Percentiles rank a stretch among this genome's conserved stretches.
phyloP scores from a whole-genome alignment of 2,329 filamentous ascomycete genomes.

The Tolypocladium guangdongense region DNA sequence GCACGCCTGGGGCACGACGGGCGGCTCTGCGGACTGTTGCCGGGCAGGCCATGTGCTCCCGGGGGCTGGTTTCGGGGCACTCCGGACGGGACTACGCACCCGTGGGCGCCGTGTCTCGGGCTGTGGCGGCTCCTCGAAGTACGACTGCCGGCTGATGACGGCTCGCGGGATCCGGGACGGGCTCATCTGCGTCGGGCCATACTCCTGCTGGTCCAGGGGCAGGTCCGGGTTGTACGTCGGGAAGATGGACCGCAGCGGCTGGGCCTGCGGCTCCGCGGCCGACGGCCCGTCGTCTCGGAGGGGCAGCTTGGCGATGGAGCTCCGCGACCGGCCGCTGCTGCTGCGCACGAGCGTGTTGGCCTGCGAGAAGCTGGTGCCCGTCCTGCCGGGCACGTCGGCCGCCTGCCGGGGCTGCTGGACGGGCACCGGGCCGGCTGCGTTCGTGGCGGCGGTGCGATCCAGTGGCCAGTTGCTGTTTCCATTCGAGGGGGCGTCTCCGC shows the following conservation, averaged over 20 bases:
- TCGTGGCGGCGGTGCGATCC: not conserved
- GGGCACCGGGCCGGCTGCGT: conserved; percentile 10
- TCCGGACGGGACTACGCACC: conserved; percentile 11
- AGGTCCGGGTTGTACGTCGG: conserved; percentile 61
- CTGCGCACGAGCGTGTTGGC: conserved; percentile 37
- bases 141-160: conserved; percentile 55
- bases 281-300: conserved; percentile 21
- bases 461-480: conserved; percentile 1
- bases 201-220: conserved; percentile 55
- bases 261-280: conserved; percentile 11
- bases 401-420: conserved; percentile 30
- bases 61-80: conserved; percentile 1
- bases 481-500: not conserved
- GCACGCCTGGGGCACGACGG: conserved; percentile 36
- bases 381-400: conserved; percentile 31
- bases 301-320: conserved; percentile 47
- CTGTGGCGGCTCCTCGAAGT: conserved; percentile 22
- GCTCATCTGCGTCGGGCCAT: conserved; percentile 56
- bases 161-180: conserved; percentile 52
- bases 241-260: conserved; percentile 59
- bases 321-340: conserved; percentile 38
- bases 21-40: conserved; percentile 25
- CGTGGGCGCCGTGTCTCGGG: conserved; percentile 1
- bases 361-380: conserved; percentile 41
- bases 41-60: conserved; percentile 16